A percentile compares a stretch with the other conserved stretches of the same genome.
Conservation (phyloP, 2,329 filamentous ascomycete species). For the Fusarium sp. region DNA sequence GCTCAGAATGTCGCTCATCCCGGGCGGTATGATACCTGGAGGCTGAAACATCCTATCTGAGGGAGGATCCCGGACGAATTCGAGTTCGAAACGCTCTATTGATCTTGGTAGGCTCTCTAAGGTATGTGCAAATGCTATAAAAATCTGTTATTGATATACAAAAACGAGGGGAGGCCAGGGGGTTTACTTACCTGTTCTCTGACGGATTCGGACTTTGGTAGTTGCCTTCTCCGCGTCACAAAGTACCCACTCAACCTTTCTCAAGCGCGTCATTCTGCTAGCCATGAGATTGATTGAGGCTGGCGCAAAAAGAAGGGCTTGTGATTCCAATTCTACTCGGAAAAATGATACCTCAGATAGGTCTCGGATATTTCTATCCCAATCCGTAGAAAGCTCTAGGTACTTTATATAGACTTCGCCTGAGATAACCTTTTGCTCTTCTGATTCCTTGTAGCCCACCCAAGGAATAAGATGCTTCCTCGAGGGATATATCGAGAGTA, state of each 20-base stretch:
- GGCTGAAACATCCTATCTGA: not conserved
- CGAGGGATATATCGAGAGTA: not conserved
- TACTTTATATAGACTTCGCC: not conserved
- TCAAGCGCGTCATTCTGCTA: constrained; percentile 17
- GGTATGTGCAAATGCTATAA: constrained; percentile 17
- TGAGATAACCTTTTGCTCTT: not conserved
- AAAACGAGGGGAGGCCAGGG: not conserved
- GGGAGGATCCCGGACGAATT: constrained; percentile 8
- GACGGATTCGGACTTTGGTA: not conserved
- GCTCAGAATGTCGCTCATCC: constrained; percentile 14
- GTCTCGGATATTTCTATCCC: not conserved
- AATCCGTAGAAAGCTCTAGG: not conserved
- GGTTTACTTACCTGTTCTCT: constrained; percentile 21
- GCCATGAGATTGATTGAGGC: constrained; percentile 10
- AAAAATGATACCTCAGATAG: constrained; percentile 9
- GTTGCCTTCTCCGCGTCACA: constrained; percentile 16
- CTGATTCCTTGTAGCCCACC: not conserved
- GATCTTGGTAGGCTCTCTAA: constrained; percentile 11
- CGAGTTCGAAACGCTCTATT: constrained; percentile 5
- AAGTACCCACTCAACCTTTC: constrained; percentile 12
- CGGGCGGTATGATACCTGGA: not conserved
- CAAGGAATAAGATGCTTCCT: constrained; percentile 8
- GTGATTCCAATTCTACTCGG: constrained; percentile 11
- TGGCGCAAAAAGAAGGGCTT: constrained; percentile 19
- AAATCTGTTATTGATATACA: not conserved